Evolutionary conservation across 129 eudicot genomes (phyloP).

Genomic region (Sambucus nigra): DNA sequence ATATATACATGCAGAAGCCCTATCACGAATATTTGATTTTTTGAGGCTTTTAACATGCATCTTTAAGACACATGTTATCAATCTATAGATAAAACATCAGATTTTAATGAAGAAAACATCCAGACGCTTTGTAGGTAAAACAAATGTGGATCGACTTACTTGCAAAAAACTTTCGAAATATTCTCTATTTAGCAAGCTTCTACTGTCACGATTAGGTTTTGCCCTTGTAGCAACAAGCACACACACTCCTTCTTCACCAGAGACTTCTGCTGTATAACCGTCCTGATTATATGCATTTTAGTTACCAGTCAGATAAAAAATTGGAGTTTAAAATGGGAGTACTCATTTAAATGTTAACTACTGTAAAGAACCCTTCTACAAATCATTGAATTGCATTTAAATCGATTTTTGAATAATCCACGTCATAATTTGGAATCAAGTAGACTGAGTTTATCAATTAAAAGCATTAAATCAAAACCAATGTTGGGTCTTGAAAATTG

Average conservation of each 20-base stretch:
- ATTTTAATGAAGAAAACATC: not conserved
- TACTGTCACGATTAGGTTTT: slow-evolving; percentile 45
- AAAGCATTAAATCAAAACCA: too few relatives aligned
- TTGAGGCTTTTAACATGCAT: not conserved
- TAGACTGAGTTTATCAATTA: too few relatives aligned
- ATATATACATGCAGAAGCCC: too few relatives aligned
- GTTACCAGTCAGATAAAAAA: too few relatives aligned
- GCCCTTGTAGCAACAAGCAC: slow-evolving; percentile 64
- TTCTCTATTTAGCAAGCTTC: slow-evolving; percentile 46
- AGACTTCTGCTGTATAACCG: slow-evolving; percentile 59
- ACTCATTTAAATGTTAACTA: too few relatives aligned
- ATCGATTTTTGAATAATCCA: too few relatives aligned
- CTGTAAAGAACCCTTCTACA: too few relatives aligned
- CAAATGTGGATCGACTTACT: slow-evolving; percentile 30
- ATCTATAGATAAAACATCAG: too few relatives aligned
- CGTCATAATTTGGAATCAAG: not conserved
- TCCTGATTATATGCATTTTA: slow-evolving; percentile 39
- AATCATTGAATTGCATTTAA: too few relatives aligned
- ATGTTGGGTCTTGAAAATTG: not conserved
- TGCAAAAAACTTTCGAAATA: slow-evolving; percentile 55
- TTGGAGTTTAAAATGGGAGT: too few relatives aligned
- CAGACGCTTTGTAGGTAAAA: not conserved
- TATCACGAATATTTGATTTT: too few relatives aligned
- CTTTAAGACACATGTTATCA: too few relatives aligned
- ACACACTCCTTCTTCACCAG: slow-evolving; percentile 40